Conservation (phyloP, 352 stramenopile genomes). For the Globisporangium abappressorium region DNA sequence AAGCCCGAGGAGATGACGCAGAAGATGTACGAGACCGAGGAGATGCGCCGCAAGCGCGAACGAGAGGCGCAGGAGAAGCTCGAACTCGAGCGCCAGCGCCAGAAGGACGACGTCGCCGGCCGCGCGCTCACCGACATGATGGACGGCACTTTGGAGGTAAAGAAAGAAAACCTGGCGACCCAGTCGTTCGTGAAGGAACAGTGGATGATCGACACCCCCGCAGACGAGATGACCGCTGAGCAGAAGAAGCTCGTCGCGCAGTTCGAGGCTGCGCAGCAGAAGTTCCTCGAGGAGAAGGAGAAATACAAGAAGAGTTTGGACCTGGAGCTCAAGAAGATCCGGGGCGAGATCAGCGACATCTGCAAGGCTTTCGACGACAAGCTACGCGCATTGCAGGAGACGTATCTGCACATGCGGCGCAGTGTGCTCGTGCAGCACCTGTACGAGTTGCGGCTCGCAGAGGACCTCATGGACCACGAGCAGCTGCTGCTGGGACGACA, state of each 20-base stretch:
- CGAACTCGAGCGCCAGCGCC: constrained; percentile 41
- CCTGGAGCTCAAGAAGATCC: constrained; percentile 85
- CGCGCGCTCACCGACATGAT: constrained; percentile 92
- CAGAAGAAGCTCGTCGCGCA: constrained; percentile 70
- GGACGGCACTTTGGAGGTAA: constrained; percentile 90
- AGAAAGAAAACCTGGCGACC: constrained; percentile 72
- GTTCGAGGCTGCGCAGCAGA: constrained; percentile 62
- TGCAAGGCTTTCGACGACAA: constrained; percentile 85
- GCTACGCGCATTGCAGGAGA: constrained; percentile 53
- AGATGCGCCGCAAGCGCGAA: constrained; percentile 47
- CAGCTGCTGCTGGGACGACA: constrained; percentile 33
- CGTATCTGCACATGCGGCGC: constrained; percentile 51
- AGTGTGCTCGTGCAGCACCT: constrained; percentile 63
- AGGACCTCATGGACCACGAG: constrained; percentile 54
- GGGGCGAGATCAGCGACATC: constrained; percentile 79
- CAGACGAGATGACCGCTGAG: constrained; percentile 78
- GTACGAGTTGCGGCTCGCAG: constrained; percentile 61
- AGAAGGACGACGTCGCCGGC: constrained; percentile 81
- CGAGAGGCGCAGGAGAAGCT: constrained; percentile 33
- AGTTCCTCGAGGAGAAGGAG: constrained; percentile 86
- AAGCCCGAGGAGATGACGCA: constrained; percentile 80
- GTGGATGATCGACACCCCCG: constrained; percentile 86
- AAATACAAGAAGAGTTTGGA: constrained; percentile 90
- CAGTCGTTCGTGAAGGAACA: constrained; percentile 69
- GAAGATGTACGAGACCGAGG: constrained; percentile 78